Evolutionary conservation across 1,284 basidiomycete genomes (phyloP), one percentile per base, ranked within the genome.

Genomic region (Trichosporon ovoides): DNA sequence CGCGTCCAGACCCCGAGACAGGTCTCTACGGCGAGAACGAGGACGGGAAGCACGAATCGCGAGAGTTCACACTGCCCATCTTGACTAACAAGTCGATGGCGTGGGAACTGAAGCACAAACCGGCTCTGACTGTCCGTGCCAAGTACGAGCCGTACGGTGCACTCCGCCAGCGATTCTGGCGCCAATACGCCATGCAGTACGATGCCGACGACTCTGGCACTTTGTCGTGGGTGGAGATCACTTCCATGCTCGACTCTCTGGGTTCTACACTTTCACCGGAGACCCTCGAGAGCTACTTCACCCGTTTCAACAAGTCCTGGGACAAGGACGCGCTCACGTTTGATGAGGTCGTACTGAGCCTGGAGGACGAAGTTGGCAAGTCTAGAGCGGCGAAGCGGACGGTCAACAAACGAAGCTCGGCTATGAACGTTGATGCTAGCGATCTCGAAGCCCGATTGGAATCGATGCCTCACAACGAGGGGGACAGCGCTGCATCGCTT

Each of bases 241-340:
- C 87, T 0, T 88, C 89, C n/a, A 95, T 98, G 91, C 86, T 98
- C 53, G 93, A 97, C 78, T 96, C 93, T 6, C 85, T 98, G 31
- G 93, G 94, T 3, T 95, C 92, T 2, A 98, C 95, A 0, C 83
- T 98, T 37, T 89, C 89, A 3, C 78, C 76, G 0, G 80, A 85
- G 52, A 98, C 95, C 1, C 80, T 94, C 62, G 83, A 87, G 65
- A 81, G 83, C 7, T 95, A 93, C 82, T 98, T 88, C 78, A 83
- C 80, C 9, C 82, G 84, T 7, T 84, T 82, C 70, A 81, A 82
- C 65, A 91, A 91, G 78, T 79, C 82, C 9, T 81, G 86, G 0
- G 81, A 83, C 4, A 70, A 68, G 49, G 91, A 87, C 62, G 86
- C 89, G 67, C 78, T 98, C 43, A 88, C 86, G 0, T 77, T 89